Evolutionary conservation across 371 early-diverging fungal genomes (phyloP).

Genomic region (Chytridium lagenaria): DNA sequence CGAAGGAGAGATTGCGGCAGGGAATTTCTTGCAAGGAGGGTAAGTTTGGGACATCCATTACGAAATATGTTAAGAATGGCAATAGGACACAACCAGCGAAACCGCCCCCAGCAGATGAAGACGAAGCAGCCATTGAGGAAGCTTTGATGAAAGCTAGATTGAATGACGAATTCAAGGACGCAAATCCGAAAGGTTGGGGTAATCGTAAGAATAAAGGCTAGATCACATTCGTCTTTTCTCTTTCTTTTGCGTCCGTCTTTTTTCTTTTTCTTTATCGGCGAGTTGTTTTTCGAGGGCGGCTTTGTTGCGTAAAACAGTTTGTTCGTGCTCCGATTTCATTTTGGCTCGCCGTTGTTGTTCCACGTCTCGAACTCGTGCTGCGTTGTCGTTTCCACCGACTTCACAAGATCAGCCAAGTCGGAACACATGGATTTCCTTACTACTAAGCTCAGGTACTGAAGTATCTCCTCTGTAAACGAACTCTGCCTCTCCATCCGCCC

Average conservation of each 20-base stretch:
- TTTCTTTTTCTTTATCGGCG: constrained; percentile 52
- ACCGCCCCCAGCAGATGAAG: constrained; percentile 75
- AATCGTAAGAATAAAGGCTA: constrained; percentile 62
- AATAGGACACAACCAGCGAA: constrained; percentile 60
- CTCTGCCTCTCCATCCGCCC: constrained; percentile 51
- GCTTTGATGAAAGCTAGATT: constrained; percentile 82
- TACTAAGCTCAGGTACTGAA: neutral
- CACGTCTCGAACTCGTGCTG: constrained; percentile 40
- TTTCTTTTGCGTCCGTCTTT: constrained; percentile 46
- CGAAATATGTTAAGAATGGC: neutral
- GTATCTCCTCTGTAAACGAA: constrained; percentile 37
- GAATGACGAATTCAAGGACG: constrained; percentile 94
- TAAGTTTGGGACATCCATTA: constrained; percentile 44
- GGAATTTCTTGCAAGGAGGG: constrained; percentile 88
- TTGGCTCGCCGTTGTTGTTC: constrained; percentile 38
- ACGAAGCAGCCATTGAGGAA: constrained; percentile 80
- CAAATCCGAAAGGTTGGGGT: constrained; percentile 91
- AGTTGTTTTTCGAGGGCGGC: constrained; percentile 47
- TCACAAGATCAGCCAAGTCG: constrained; percentile 10
- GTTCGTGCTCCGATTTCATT: constrained; percentile 27
- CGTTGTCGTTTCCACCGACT: constrained; percentile 38
- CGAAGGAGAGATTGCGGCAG: constrained; percentile 82
- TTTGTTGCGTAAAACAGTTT: constrained; percentile 35
- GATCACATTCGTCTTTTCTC: constrained; percentile 53
- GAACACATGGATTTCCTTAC: neutral